Conservation (phyloP, 192 early-diverging fungal species). For the Podila horticola region DNA sequence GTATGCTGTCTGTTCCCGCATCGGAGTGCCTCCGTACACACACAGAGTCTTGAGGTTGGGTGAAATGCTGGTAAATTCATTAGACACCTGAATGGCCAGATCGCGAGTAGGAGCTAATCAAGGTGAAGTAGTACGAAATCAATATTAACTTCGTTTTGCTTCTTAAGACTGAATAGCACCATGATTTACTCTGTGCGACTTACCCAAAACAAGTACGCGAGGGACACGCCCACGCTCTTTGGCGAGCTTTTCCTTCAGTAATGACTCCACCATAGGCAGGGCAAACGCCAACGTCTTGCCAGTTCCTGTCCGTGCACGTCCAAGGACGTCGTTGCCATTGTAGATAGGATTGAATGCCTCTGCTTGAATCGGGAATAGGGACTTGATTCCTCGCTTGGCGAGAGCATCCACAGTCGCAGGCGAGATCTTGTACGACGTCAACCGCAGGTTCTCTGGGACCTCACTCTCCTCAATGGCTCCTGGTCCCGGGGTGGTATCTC, state of each 20-base stretch:
- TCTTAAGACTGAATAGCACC: conserved; percentile 12
- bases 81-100: conserved; percentile 89
- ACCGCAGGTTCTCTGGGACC: conserved; percentile 63
- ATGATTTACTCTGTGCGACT: background rate
- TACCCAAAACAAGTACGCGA: conserved; percentile 64
- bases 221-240: conserved; percentile 58
- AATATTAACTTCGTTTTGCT: background rate
- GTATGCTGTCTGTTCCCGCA: conserved; percentile 85
- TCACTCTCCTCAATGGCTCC: conserved; percentile 47
- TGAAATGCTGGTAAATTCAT: conserved; percentile 76
- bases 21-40: conserved; percentile 92
- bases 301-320: conserved; percentile 80
- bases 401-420: conserved; percentile 77
- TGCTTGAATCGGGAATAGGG: conserved; percentile 96
- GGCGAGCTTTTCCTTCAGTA: conserved; percentile 53
- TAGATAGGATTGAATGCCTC: conserved; percentile 79
- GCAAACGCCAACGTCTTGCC: conserved; percentile 86
- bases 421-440: conserved; percentile 72
- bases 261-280: conserved; percentile 79
- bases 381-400: conserved; percentile 75
- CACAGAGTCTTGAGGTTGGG: conserved; percentile 71
- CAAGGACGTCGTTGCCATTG: conserved; percentile 81
- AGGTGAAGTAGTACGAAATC: conserved; percentile 30
- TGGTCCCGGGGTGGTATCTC: conserved; percentile 43
- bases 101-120: conserved; percentile 88